Evolutionary conservation across 2,329 filamentous ascomycete species (phyloP).

Genomic region (Ophiostoma australiae): DNA sequence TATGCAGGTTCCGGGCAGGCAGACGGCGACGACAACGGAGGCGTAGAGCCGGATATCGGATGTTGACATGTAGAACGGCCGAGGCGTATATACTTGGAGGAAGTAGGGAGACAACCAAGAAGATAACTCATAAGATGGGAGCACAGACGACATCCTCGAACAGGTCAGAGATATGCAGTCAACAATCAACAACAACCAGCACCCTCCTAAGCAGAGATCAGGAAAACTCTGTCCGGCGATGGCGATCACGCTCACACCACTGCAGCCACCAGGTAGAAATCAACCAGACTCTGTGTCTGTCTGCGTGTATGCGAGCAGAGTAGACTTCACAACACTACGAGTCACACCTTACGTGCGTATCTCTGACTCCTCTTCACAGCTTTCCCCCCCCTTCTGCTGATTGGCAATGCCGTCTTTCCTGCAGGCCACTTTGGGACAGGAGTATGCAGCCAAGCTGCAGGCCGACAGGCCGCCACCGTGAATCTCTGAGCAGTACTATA

Average conservation of each 20-base stretch:
- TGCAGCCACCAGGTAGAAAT: not conserved
- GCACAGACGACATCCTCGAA: too few species aligned
- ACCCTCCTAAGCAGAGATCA: not conserved
- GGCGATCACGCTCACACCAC: not conserved
- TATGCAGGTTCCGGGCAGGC: not conserved
- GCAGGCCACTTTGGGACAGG: not conserved
- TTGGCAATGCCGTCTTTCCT: not conserved
- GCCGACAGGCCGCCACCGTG: not conserved
- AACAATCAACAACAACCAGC: too few species aligned
- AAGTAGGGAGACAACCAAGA: not conserved
- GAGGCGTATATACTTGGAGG: too few species aligned
- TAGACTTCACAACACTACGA: not conserved
- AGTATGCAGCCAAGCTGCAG: constrained; percentile 13
- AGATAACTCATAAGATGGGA: not conserved
- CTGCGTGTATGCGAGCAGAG: too few species aligned
- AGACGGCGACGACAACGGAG: not conserved
- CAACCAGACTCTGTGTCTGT: not conserved
- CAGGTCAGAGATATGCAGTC: too few species aligned
- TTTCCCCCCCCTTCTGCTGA: not conserved
- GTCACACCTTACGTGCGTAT: constrained; percentile 3
- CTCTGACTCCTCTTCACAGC: not conserved
- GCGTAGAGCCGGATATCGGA: too few species aligned
- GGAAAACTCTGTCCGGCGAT: not conserved
- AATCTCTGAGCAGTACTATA: not conserved
- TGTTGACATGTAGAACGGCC: too few species aligned